These are phyloP conservation scores for Claviceps africana DNA, from an alignment of 2,329 filamentous ascomycete species.

Conservation along the genomic window DNA sequence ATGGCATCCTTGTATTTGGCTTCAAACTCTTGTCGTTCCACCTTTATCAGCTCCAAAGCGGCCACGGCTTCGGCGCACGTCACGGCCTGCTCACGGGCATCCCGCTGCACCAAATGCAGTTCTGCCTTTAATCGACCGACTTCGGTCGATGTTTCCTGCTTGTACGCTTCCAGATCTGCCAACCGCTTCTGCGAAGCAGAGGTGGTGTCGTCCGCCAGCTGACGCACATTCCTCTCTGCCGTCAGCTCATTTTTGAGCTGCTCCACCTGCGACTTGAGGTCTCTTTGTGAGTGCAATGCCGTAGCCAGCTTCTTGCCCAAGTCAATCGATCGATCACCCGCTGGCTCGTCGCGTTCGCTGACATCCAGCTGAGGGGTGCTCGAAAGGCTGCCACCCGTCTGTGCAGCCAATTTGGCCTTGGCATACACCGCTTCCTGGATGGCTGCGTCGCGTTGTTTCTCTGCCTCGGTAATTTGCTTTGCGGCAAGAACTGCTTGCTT, in stretches of 20 bases:
- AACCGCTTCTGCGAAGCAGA: conserved; percentile 72
- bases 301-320: conserved; percentile 72
- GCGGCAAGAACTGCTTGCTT: conserved; percentile 75
- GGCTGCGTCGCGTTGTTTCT: conserved; percentile 88
- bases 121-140: conserved; percentile 76
- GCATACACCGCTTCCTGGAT: conserved; percentile 90
- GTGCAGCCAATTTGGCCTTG: conserved; percentile 80
- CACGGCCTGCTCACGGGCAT: conserved; percentile 70
- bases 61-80: conserved; percentile 62
- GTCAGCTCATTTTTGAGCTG: conserved; percentile 56
- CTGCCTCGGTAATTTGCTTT: conserved; percentile 81
- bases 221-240: conserved; percentile 65
- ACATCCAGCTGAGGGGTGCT: conserved; percentile 43
- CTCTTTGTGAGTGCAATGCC: conserved; percentile 63
- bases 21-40: conserved; percentile 74
- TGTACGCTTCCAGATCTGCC: conserved; percentile 68
- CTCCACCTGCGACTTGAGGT: conserved; percentile 66
- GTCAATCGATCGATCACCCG: conserved; percentile 44
- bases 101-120: conserved; percentile 64
- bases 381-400: conserved; percentile 48
- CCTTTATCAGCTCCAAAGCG: conserved; percentile 56
- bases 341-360: conserved; percentile 46
- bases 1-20: conserved; percentile 53
- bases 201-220: conserved; percentile 77
- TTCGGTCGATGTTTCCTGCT: conserved; percentile 72